Conservation (phyloP, 1,139 yeast species). For the Blastobotrys petasosporus region DNA sequence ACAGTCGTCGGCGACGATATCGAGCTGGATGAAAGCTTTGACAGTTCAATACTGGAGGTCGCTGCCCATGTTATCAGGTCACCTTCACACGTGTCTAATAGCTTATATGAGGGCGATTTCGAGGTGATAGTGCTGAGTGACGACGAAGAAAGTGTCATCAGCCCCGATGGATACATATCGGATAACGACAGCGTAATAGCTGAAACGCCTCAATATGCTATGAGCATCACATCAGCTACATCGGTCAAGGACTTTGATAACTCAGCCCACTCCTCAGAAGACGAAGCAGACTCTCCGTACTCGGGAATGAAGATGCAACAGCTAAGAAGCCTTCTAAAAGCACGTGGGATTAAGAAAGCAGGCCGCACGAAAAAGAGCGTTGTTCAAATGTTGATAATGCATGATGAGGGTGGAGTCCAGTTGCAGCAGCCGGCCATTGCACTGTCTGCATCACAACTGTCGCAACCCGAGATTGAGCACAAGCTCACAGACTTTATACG, state of each 20-base stretch:
- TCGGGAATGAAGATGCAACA: constrained; percentile 6
- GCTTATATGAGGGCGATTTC: too few species aligned
- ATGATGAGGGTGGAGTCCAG: not conserved
- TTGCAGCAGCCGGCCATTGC: too few species aligned
- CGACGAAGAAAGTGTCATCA: too few species aligned
- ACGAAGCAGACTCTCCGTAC: not conserved
- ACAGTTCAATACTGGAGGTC: too few species aligned
- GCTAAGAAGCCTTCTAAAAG: constrained; percentile 4
- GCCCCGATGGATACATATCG: too few species aligned
- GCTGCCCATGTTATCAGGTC: too few species aligned
- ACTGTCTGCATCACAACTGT: too few species aligned
- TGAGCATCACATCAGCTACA: not conserved
- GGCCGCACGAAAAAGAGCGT: constrained; percentile 4
- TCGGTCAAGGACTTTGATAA: not conserved
- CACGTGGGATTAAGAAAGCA: constrained; percentile 1
- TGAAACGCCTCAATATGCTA: not conserved
- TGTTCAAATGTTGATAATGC: not conserved
- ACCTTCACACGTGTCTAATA: too few species aligned
- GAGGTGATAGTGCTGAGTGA: too few species aligned
- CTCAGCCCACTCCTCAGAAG: not conserved
- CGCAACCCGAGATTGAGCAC: not conserved
- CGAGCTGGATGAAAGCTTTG: too few species aligned
- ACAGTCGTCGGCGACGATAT: too few species aligned
- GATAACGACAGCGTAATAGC: not conserved
- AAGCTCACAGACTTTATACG: not conserved